A percentile compares a stretch with the other conserved stretches of the same genome.
Evolutionary conservation across 306 rosid species (phyloP).

Genomic region (Trichosanthes truncata): DNA sequence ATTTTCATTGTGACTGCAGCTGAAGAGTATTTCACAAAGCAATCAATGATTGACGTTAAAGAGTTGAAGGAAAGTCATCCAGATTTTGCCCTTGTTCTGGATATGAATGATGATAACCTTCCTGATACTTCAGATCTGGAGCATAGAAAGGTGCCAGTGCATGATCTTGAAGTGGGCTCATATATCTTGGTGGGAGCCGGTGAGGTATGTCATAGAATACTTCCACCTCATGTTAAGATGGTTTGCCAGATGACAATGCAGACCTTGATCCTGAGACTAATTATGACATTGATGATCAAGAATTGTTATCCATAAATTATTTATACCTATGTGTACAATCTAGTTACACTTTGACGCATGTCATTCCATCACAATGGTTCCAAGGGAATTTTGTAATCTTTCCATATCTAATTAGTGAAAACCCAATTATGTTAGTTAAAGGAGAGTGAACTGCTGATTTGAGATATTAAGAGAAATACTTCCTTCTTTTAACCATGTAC

Average conservation of each 20-base stretch:
- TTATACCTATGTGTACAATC: background rate
- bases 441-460: background rate
- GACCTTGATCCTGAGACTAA: background rate
- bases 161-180: conserved; percentile 62
- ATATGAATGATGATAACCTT: conserved; percentile 49
- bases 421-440: background rate
- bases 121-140: conserved; percentile 77
- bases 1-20: conserved; percentile 45
- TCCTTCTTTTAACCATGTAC: background rate
- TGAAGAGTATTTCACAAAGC: conserved; percentile 88
- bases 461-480: background rate
- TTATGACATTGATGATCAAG: background rate
- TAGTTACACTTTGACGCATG: background rate
- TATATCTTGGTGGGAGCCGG: conserved; percentile 88
- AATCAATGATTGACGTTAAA: conserved; percentile 81
- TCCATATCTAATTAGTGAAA: background rate
- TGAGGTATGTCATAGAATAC: conserved; percentile 45
- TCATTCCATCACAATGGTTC: background rate
- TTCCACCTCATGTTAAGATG: conserved; percentile 10
- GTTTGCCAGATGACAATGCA: background rate
- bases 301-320: background rate
- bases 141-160: conserved; percentile 84
- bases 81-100: conserved; percentile 82
- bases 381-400: background rate
- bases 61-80: conserved; percentile 93